Base-by-base conservation (phyloP, 2,329 filamentous ascomycete genomes). In the Clonostachys rhizophaga region DNA sequence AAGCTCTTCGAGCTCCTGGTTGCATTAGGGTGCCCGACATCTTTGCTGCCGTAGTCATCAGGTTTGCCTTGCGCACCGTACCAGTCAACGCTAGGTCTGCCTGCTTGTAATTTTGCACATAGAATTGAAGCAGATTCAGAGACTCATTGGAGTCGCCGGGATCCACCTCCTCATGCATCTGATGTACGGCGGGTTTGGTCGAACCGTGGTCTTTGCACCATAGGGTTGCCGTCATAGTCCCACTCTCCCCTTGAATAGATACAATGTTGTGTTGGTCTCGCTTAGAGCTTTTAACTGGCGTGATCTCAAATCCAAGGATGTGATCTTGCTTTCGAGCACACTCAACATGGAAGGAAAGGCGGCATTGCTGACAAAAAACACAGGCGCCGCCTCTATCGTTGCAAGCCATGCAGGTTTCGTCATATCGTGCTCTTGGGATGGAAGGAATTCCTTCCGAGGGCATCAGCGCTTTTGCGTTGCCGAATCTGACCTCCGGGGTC, bases 401-500 rank as follows among this genome's bases (percentile, higher is more conserved):
- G 75, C 94, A 99, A 16, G 89, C 74, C 63, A 90, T 89, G 75
- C 94, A 99, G 6, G 78, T 71, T 54, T 91, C 86, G 39, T 89
- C 84, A 59, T 88, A 95, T 54, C 83, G 81, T 35, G 80, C 70
- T 35, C 81, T 75, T 2, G 87, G 80, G 49, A 99, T 91, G 7
- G 87, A 85, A 5, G 88, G 87, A 53, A 99, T 90, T 17, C 92
- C 92, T 68, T 99, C 94, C 3, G 89, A 91, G 34, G 91, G 86
- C 55, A 91, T 87, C 34, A 99, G 71, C 16, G 87, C 83, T 58
- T 85, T 84, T 16, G 91, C 87, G 57, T 89, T 89, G 52, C 88
- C 91, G 65, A 96, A 99, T 60, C 91, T 94, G 58, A 96, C 86
- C 66, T 99, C 94, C 0, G 90, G 84, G 11, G 87, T 91, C 84